Conservation (phyloP, 2,329 filamentous ascomycete genomes). For the Aspergillus costaricaensis region DNA sequence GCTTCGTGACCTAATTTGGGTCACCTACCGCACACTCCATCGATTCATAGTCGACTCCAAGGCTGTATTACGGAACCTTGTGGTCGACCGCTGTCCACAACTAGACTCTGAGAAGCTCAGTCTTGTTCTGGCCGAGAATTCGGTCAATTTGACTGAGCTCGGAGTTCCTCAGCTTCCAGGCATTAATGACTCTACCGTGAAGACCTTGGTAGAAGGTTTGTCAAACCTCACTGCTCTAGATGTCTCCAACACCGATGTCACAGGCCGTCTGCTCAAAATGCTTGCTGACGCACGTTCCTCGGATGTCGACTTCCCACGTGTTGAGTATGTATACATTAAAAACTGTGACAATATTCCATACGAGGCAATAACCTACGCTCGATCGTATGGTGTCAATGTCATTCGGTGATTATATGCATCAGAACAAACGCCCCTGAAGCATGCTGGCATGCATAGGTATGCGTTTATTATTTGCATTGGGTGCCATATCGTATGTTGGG, state of each 20-base stretch:
- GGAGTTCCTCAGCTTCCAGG: conserved; percentile 28
- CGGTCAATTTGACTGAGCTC: conserved; percentile 31
- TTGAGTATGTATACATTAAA: conserved; percentile 21
- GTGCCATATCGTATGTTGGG: too few relatives aligned
- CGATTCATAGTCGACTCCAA: conserved; percentile 23
- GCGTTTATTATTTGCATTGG: not conserved
- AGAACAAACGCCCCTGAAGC: not conserved
- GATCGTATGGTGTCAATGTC: not conserved
- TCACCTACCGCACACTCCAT: conserved; percentile 16
- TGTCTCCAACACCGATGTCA: conserved; percentile 37
- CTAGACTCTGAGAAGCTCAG: conserved; percentile 19
- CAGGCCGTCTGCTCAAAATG: conserved; percentile 37
- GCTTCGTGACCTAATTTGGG: conserved; percentile 31
- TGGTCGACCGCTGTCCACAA: conserved; percentile 31
- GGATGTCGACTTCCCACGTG: conserved; percentile 11
- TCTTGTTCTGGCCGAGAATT: conserved; percentile 18
- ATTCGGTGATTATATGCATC: not conserved
- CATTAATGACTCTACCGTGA: conserved; percentile 30
- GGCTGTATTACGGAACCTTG: conserved; percentile 27
- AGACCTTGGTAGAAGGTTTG: conserved; percentile 24
- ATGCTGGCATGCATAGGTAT: not conserved
- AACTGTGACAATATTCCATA: not conserved
- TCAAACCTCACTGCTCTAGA: conserved; percentile 35
- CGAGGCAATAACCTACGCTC: conserved; percentile 3
- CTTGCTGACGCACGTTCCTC: conserved; percentile 28